Evolutionary conservation across 345 rosid genomes (phyloP).

Genomic region (Salix koriyanagi): DNA sequence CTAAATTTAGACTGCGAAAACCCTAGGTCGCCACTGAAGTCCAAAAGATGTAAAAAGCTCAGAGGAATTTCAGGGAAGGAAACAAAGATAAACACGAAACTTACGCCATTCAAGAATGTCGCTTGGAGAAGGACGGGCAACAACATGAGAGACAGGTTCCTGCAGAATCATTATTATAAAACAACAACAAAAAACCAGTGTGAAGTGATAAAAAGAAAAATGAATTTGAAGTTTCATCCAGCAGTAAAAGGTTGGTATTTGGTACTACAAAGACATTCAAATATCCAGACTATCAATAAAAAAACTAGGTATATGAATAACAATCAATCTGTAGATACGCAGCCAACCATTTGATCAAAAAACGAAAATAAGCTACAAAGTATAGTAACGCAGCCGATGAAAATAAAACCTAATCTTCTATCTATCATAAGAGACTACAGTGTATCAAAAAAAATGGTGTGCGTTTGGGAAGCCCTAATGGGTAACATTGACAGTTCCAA

Average conservation of each 20-base stretch:
- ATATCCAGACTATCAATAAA: not conserved
- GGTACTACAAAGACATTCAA: not conserved
- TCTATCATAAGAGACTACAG: not conserved
- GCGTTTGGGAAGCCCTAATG: not conserved
- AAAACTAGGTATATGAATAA: not conserved
- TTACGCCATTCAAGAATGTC: constrained; percentile 99
- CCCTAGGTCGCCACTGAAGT: not conserved
- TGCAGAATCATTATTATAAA: constrained; percentile 30
- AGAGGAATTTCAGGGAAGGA: not conserved
- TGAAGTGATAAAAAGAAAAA: not conserved
- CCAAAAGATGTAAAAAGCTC: not conserved
- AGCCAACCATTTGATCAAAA: not conserved
- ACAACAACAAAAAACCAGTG: not conserved
- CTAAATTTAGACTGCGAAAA: not conserved
- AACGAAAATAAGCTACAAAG: not conserved
- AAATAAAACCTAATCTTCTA: not conserved
- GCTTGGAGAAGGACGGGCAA: constrained; percentile 88
- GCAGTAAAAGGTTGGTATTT: not conserved
- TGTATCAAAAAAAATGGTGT: not conserved
- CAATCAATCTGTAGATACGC: not conserved
- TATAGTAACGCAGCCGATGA: not conserved
- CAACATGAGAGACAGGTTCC: constrained; percentile 94
- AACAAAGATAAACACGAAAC: constrained; percentile 26
- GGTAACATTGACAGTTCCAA: not conserved
- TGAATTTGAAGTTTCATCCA: not conserved